phyloP scores from a whole-genome alignment of 1,139 yeast genomes.

The Hansenula sp. region DNA sequence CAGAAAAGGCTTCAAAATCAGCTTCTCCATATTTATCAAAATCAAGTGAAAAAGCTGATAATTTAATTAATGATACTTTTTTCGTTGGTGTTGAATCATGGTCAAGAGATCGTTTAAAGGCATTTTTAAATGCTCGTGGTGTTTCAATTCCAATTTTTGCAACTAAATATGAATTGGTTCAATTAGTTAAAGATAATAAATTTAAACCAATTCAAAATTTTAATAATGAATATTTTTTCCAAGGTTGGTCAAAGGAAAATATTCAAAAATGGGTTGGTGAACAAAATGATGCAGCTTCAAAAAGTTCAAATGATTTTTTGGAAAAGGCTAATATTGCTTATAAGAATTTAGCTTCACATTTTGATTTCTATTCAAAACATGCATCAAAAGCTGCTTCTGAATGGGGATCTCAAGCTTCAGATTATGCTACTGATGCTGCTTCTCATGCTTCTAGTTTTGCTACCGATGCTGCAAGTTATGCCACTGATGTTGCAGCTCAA shows the following conservation, averaged over 20 bases:
- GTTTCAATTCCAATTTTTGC: slow-evolving; percentile 41
- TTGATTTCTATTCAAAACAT: slow-evolving; percentile 9
- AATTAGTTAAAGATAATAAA: slow-evolving; percentile 42
- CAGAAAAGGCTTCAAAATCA: slow-evolving; percentile 25
- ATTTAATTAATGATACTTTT: slow-evolving; percentile 41
- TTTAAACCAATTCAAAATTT: slow-evolving; percentile 35
- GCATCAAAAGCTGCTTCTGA: slow-evolving; percentile 11
- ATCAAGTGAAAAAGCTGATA: slow-evolving; percentile 24
- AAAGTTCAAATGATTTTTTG: slow-evolving; percentile 34
- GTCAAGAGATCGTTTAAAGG: slow-evolving; percentile 44
- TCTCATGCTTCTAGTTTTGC: slow-evolving; percentile 22
- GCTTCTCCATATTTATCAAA: slow-evolving; percentile 29
- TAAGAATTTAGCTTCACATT: slow-evolving; percentile 9
- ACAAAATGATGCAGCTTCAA: slow-evolving; percentile 30
- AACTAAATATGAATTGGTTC: slow-evolving; percentile 41
- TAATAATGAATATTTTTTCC: slow-evolving; percentile 36
- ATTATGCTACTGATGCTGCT: slow-evolving; percentile 23
- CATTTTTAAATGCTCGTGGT: slow-evolving; percentile 49
- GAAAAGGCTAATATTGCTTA: slow-evolving; percentile 25
- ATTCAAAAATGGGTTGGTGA: slow-evolving; percentile 35
- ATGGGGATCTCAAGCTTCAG: slow-evolving; percentile 10
- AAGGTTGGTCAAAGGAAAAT: slow-evolving; percentile 40
- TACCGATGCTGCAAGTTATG: slow-evolving; percentile 11
- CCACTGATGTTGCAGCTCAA: slow-evolving; percentile 16
- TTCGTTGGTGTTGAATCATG: slow-evolving; percentile 41